Evolutionary conservation across 2,329 filamentous ascomycete genomes (phyloP).

Genomic region (Akanthomyces muscarius): DNA sequence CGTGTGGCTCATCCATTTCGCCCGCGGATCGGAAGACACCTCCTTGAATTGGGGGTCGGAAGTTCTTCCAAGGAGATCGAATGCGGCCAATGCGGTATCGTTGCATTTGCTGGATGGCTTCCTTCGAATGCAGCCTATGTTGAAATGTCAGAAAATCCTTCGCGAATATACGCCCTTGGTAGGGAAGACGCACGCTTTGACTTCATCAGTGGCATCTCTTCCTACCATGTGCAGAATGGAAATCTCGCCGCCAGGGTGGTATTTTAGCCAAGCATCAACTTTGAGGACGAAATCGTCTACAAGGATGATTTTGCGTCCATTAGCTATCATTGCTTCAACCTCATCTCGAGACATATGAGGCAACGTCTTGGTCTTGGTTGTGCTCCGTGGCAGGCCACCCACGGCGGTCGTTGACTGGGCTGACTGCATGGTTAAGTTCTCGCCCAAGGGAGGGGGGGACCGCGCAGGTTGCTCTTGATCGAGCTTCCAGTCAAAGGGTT

Average conservation of each 20-base stretch:
- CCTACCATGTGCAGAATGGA: constrained; percentile 91
- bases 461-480: not conserved
- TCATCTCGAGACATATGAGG: constrained; percentile 14
- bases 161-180: not conserved
- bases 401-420: not conserved
- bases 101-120: constrained; percentile 72
- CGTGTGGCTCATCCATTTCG: constrained; percentile 26
- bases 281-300: constrained; percentile 78
- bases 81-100: constrained; percentile 80
- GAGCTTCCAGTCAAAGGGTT: not conserved
- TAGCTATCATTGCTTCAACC: constrained; percentile 76
- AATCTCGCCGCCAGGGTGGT: constrained; percentile 88
- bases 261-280: constrained; percentile 81
- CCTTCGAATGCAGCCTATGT: constrained; percentile 72
- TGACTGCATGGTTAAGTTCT: not conserved
- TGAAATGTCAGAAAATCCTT: constrained; percentile 18
- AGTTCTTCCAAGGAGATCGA: constrained; percentile 80
- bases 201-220: constrained; percentile 89
- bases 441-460: not conserved
- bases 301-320: constrained; percentile 75
- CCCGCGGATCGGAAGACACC: constrained; percentile 61
- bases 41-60: constrained; percentile 86
- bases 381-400: not conserved
- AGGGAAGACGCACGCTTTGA: constrained; percentile 66
- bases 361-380: not conserved